These are phyloP conservation scores for Penicillium turbatum DNA, from an alignment of 495 filamentous ascomycete species.

Conservation along the genomic window DNA sequence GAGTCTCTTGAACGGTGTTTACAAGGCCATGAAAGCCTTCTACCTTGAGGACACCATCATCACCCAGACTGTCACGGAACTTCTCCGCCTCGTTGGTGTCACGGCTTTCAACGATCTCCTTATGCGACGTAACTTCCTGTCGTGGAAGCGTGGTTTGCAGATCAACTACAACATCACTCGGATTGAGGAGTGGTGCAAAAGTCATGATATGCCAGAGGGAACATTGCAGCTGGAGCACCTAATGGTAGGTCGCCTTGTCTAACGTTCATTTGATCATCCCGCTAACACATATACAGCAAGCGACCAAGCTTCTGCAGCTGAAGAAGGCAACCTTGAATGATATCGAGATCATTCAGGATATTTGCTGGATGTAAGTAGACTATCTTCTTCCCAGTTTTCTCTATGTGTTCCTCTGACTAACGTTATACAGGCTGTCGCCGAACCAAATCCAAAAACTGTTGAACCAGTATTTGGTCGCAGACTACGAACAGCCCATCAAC, in stretches of 20 bases:
- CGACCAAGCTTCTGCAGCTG: slow-evolving; percentile 95
- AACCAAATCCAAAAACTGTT: slow-evolving; percentile 99
- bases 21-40: slow-evolving; percentile 97
- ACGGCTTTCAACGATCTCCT: slow-evolving; percentile 98
- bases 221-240: slow-evolving; percentile 97
- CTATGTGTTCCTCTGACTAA: slow-evolving; percentile 6
- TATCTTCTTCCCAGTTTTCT: not conserved
- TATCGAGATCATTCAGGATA: slow-evolving; percentile 99
- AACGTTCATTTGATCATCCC: not conserved
- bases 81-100: slow-evolving; percentile 89
- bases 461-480: slow-evolving; percentile 97
- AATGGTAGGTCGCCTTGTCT: slow-evolving; percentile 58
- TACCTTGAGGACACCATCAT: slow-evolving; percentile 95
- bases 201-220: slow-evolving; percentile 98
- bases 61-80: slow-evolving; percentile 89
- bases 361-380: slow-evolving; percentile 91
- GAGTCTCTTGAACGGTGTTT: slow-evolving; percentile 93
- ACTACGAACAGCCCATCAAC: slow-evolving; percentile 99
- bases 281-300: slow-evolving; percentile 62
- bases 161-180: slow-evolving; percentile 99
- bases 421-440: slow-evolving; percentile 70
- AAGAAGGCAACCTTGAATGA: slow-evolving; percentile 99
- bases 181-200: slow-evolving; percentile 99
- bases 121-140: slow-evolving; percentile 97
- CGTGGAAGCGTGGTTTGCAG: slow-evolving; percentile 98